Evolutionary conservation across 192 early-diverging fungal species (phyloP).

Genomic region (Coemansia sp.): DNA sequence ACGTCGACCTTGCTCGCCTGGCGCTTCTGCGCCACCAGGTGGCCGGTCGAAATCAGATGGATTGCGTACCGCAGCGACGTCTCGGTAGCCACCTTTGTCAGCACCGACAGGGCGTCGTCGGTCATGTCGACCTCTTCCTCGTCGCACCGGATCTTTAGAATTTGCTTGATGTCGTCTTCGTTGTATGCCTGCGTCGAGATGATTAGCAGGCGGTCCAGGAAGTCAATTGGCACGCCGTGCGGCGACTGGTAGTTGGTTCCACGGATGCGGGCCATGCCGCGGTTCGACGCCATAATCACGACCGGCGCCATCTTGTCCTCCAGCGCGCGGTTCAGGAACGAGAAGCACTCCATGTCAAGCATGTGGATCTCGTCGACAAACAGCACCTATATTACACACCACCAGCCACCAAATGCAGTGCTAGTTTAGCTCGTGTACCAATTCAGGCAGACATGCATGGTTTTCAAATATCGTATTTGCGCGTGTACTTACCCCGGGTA

Average conservation of each 20-base stretch:
- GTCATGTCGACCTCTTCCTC: conserved; percentile 94
- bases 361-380: conserved; percentile 99
- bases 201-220: conserved; percentile 92
- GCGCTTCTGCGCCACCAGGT: conserved; percentile 86
- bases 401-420: background rate
- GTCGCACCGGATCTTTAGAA: conserved; percentile 86
- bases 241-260: conserved; percentile 96
- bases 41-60: conserved; percentile 94
- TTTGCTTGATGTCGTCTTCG: conserved; percentile 80
- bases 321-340: conserved; percentile 95
- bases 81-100: conserved; percentile 89
- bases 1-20: conserved; percentile 88
- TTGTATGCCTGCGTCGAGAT: conserved; percentile 90
- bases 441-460: too few relatives aligned
- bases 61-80: conserved; percentile 94
- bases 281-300: conserved; percentile 99
- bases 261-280: conserved; percentile 91
- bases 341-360: conserved; percentile 99
- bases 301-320: conserved; percentile 96
- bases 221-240: conserved; percentile 96
- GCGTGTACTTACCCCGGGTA: conserved; percentile 72
- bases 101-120: conserved; percentile 77
- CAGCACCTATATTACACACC: conserved; percentile 53
- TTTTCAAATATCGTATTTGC: background rate
- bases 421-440: background rate